Percentiles rank a stretch among this genome's conserved stretches.
Conservation (phyloP, 441 rosid species). For the Pelargonium australe region DNA sequence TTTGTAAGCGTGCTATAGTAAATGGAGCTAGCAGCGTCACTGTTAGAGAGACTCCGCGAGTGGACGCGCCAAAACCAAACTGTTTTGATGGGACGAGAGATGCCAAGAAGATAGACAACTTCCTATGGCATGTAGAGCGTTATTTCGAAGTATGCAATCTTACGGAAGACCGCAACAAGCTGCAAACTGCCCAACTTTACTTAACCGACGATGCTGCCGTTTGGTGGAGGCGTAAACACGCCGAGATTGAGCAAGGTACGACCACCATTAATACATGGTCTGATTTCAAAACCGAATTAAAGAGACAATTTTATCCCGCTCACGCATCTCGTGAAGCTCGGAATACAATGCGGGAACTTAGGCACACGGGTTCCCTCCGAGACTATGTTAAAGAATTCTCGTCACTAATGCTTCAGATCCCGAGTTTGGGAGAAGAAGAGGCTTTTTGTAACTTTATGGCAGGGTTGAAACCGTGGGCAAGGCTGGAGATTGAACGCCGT, state of each 20-base stretch:
- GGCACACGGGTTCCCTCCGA: not conserved
- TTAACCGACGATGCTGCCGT: not conserved
- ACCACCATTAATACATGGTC: not conserved
- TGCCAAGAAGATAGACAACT: not conserved
- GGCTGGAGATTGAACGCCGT: too few species aligned
- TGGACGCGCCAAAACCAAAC: not conserved
- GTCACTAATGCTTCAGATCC: not conserved
- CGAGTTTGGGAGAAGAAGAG: not conserved
- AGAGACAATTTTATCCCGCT: not conserved
- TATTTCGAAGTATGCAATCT: not conserved
- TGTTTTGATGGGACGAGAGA: not conserved
- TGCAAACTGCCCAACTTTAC: not conserved
- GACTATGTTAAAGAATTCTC: not conserved
- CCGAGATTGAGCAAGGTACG: not conserved
- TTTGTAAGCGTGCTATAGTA: too few species aligned
- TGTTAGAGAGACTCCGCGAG: too few species aligned
- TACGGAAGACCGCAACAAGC: not conserved
- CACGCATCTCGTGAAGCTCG: not conserved
- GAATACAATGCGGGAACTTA: not conserved
- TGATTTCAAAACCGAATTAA: not conserved
- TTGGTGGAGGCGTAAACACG: slow-evolving; percentile 2
- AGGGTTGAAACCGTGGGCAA: not conserved
- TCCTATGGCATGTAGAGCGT: not conserved
- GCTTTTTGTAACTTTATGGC: not conserved
- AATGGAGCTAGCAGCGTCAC: too few species aligned